A percentile compares a stretch with the other conserved stretches of the same genome.
Conservation (phyloP, 2,329 filamentous ascomycete genomes). For the Epichloe festucae region DNA sequence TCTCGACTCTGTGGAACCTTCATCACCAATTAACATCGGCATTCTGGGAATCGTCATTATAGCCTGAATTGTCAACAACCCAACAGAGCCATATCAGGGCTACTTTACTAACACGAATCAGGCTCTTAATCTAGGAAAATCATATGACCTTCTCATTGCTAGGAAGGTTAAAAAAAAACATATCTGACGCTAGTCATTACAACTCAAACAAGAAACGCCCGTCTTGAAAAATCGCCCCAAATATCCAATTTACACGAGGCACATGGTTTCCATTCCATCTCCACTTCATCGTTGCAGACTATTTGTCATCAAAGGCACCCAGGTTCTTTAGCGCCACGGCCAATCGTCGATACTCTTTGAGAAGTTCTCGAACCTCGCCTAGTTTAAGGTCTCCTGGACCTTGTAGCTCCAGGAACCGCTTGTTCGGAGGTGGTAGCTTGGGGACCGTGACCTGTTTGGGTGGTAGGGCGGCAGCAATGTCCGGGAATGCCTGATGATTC, state of each 20-base stretch:
- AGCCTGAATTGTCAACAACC: too few relatives aligned
- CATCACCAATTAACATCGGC: not conserved
- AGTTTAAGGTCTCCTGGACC: constrained; percentile 58
- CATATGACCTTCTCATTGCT: too few relatives aligned
- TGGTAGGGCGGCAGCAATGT: constrained; percentile 40
- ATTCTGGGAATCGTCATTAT: not conserved
- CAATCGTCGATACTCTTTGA: constrained; percentile 63
- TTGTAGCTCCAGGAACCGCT: constrained; percentile 60
- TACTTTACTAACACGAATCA: too few relatives aligned
- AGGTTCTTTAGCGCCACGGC: constrained; percentile 50
- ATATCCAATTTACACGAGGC: not conserved
- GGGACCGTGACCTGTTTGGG: constrained; percentile 33
- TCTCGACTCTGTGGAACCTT: not conserved
- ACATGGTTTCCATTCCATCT: not conserved
- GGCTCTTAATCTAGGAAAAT: too few relatives aligned
- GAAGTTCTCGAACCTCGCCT: constrained; percentile 58
- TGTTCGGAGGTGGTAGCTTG: constrained; percentile 52
- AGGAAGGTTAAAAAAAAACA: not conserved
- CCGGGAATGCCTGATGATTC: constrained; percentile 41
- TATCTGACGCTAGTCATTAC: too few relatives aligned
- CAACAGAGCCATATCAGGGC: too few relatives aligned
- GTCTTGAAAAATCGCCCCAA: not conserved
- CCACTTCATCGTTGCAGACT: not conserved
- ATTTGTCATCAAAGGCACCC: constrained; percentile 42
- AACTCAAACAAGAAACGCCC: too few relatives aligned